phyloP scores from a whole-genome alignment of 2,329 filamentous ascomycete species.

The Fusarium sterilihyphosum region DNA sequence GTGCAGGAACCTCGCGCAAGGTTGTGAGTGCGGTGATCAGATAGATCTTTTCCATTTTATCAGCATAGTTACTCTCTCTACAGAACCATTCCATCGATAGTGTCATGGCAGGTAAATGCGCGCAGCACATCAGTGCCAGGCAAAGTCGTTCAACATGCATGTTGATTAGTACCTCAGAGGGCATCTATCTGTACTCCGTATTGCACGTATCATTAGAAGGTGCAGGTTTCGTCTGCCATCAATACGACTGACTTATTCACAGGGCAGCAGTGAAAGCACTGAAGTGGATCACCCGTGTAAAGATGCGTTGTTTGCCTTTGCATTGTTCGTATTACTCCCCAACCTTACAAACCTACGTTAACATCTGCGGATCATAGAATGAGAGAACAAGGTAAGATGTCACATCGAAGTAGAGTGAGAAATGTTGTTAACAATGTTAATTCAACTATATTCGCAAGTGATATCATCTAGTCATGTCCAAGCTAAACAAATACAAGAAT shows the following conservation, averaged over 20 bases:
- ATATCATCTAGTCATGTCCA: constrained; percentile 2
- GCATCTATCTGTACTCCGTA: background rate
- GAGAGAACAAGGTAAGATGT: background rate
- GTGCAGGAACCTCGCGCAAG: background rate
- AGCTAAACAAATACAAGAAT: background rate
- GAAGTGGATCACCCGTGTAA: fast-evolving
- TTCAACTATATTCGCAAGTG: constrained; percentile 3
- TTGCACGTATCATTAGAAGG: background rate
- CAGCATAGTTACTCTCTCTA: fast-evolving
- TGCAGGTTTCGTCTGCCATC: too few species aligned
- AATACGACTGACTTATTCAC: background rate
- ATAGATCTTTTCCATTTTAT: background rate
- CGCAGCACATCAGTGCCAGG: fast-evolving
- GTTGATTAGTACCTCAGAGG: background rate
- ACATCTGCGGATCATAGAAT: background rate
- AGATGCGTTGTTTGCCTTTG: background rate
- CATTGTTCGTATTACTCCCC: background rate
- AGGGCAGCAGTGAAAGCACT: too few species aligned
- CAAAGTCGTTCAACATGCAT: background rate
- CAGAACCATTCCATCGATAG: fast-evolving
- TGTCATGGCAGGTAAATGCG: fast-evolving
- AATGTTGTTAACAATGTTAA: background rate
- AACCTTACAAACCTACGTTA: background rate
- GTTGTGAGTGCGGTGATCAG: background rate
- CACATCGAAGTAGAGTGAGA: background rate